Base-by-base conservation (phyloP, 495 filamentous ascomycete species). In the Cryomyces antarcticus region DNA sequence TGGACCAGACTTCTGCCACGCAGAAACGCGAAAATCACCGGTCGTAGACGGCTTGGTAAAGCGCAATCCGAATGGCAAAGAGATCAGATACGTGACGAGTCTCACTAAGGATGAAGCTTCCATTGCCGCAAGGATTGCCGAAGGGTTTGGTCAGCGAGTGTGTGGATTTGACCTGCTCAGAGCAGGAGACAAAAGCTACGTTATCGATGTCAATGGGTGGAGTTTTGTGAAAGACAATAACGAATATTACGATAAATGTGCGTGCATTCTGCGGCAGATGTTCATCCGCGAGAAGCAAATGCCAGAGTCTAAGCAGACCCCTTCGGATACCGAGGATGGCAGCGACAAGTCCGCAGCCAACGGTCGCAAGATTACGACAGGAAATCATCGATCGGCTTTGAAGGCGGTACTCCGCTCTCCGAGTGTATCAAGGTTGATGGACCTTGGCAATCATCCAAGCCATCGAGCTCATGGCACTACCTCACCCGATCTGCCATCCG, bases 191-290 rank as follows among this genome's bases (percentile, higher is more conserved):
- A 84, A 78, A 60, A 96, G 88, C 58, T 96, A 82, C 61, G 89
- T 99, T 10, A 96, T 99, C 47, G 89, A 99, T 55, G 92, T 99
- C 46, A 99, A 99, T 58, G 89, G 89, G 12, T 99, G 89, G 89
- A 95, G 88, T 53, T 99, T 99, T 55, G 89, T 99, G 54, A 99
- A 99, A 60, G 89, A 99, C 60, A 99, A 99, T 54, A 85, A 94
- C 38, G 85, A 92, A 38, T 99, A 99, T 52, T 99, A 99, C 52
- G 82, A 96, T 53, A 81, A 81, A 52, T 87, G 79, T 50, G 77
- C 89, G 10, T 74, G 62, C 40, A 93, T 96, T 42, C 63, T 99
- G 31, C 78, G 75, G 50, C 74, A 89, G 6, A 82, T 82, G 55
- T 99, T 96, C 53, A 62, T 88, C 43, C 70, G 68, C 43, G 88